Evolutionary conservation across 495 filamentous ascomycete species (phyloP).

Genomic region (Umbilicaria muhlenbergii): DNA sequence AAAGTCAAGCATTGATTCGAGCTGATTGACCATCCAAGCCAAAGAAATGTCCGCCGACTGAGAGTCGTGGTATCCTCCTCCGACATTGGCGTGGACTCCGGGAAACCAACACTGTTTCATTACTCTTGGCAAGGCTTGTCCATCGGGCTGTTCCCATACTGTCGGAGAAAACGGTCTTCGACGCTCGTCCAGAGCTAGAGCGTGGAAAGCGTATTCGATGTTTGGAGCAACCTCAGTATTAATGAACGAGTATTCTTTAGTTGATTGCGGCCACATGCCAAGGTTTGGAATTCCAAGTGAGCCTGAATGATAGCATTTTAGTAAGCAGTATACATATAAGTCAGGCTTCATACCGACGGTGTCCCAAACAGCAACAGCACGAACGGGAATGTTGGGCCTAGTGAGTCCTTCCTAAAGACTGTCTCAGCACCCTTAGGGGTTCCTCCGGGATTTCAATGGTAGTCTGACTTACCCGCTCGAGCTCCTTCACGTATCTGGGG

Average conservation of each 20-base stretch:
- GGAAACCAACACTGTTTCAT: constrained; percentile 41
- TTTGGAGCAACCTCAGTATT: constrained; percentile 20
- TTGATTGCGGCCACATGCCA: constrained; percentile 8
- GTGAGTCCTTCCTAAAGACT: constrained; percentile 5
- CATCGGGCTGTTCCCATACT: constrained; percentile 31
- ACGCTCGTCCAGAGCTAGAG: constrained; percentile 40
- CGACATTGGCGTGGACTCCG: constrained; percentile 35
- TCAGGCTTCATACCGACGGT: constrained; percentile 30
- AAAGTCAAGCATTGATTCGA: constrained; percentile 18
- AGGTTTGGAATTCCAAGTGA: constrained; percentile 17
- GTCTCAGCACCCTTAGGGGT: too few species aligned
- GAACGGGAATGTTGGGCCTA: constrained; percentile 18
- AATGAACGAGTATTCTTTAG: constrained; percentile 15
- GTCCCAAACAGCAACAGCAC: constrained; percentile 42
- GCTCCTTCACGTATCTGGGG: constrained; percentile 9
- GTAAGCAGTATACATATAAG: neutral
- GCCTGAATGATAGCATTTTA: neutral
- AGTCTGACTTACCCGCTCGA: constrained; percentile 7
- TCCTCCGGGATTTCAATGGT: neutral
- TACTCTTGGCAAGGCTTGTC: constrained; percentile 13
- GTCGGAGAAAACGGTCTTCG: constrained; percentile 36
- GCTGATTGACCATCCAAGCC: constrained; percentile 32
- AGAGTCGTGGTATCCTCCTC: constrained; percentile 28
- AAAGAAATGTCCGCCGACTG: constrained; percentile 26
- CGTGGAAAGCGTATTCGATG: constrained; percentile 44